These are phyloP conservation scores for Anaeramoeba ignava DNA, from an alignment of 78 protist genomes.

Conservation along the genomic window DNA sequence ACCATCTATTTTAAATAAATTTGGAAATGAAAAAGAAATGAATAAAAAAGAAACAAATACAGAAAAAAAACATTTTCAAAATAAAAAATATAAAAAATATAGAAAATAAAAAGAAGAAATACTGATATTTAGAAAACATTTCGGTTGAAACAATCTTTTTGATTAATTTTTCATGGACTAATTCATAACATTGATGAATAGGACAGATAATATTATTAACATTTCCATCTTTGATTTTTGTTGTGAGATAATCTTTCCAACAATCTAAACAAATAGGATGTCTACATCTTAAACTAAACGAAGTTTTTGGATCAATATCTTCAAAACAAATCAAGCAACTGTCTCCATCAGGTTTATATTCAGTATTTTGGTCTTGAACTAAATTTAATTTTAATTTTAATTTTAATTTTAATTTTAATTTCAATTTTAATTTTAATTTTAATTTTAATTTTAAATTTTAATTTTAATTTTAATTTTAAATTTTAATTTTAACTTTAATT, in stretches of 20 bases:
- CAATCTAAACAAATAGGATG: not conserved
- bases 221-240: not conserved
- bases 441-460: no score
- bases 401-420: no score
- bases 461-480: no score
- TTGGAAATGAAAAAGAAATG: not conserved
- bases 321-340: not conserved
- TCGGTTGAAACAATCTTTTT: not conserved
- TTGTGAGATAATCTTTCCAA: not conserved
- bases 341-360: not conserved
- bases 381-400: no score
- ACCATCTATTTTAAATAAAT: not conserved
- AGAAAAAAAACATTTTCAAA: not conserved
- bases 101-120: not conserved
- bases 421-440: no score
- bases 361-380: no score
- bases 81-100: not conserved
- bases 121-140: not conserved
- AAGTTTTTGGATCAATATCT: not conserved
- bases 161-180: not conserved
- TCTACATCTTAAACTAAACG: not conserved
- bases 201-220: not conserved
- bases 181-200: not conserved
- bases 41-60: not conserved
- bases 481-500: no score